Percentiles rank a stretch among this genome's conserved stretches.
These are phyloP conservation scores for Pythium phragmiticola DNA, from an alignment of 352 stramenopile genomes.

Conservation along the genomic window DNA sequence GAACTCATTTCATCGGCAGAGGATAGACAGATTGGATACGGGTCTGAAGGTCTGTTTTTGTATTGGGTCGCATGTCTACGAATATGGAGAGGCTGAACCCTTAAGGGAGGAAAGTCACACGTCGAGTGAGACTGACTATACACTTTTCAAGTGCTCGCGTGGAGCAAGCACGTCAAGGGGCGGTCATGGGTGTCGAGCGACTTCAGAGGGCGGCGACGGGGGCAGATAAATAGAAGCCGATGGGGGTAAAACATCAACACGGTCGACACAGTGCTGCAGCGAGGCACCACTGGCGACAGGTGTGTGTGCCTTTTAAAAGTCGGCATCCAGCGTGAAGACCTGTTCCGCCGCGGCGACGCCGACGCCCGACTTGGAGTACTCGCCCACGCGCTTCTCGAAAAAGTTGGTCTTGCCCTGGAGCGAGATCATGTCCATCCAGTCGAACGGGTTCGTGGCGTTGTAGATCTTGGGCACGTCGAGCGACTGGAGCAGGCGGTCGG, in stretches of 20 bases:
- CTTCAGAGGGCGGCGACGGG: background rate
- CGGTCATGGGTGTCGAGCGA: background rate
- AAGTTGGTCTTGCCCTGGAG: conserved; percentile 99
- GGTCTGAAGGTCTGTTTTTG: background rate
- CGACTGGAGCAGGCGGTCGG: conserved; percentile 93
- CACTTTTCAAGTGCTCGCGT: background rate
- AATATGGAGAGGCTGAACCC: background rate
- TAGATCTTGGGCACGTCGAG: conserved; percentile 94
- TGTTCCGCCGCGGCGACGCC: conserved; percentile 87
- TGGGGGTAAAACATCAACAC: background rate
- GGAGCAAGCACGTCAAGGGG: background rate
- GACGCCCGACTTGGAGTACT: conserved; percentile 98
- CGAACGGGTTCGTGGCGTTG: conserved; percentile 95
- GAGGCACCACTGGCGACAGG: background rate
- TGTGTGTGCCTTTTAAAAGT: conserved; percentile 76
- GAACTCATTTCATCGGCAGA: background rate
- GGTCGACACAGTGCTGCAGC: background rate
- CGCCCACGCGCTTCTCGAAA: conserved; percentile 98
- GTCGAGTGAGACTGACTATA: conserved; percentile 2
- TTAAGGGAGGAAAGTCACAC: background rate
- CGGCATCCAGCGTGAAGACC: conserved; percentile 92
- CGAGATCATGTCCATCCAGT: conserved; percentile 99
- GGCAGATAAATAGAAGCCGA: conserved; percentile 29
- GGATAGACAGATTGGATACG: background rate
- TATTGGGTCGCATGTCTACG: background rate